A percentile compares a stretch with the other conserved stretches of the same genome.
Evolutionary conservation across 1,284 basidiomycete genomes (phyloP).

Genomic region (Garcileccinum viscosum): DNA sequence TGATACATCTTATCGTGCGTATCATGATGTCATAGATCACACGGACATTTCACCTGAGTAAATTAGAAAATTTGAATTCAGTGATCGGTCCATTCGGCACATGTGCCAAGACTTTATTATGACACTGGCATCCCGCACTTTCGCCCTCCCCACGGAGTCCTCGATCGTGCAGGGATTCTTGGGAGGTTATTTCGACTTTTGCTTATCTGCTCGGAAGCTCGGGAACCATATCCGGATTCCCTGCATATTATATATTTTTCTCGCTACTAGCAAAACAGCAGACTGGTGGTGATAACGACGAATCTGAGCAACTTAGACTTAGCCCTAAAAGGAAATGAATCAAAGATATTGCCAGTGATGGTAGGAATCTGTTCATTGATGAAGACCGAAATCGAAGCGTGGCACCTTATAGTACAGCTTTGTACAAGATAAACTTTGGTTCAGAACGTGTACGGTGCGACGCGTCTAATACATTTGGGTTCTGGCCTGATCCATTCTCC

Average conservation of each 20-base stretch:
- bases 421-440: neutral
- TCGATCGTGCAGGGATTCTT: neutral
- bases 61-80: neutral
- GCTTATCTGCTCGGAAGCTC: neutral
- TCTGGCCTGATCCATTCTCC: slow-evolving; percentile 18
- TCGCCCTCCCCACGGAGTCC: neutral
- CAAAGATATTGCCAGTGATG: neutral
- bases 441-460: slow-evolving; percentile 16
- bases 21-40: neutral
- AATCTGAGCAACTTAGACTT: neutral
- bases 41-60: neutral
- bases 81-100: too few relatives aligned
- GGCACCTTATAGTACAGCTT: too few relatives aligned
- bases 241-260: neutral
- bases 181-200: neutral
- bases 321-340: neutral
- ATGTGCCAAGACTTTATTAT: too few relatives aligned
- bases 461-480: slow-evolving; percentile 17
- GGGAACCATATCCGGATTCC: neutral
- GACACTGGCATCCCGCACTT: neutral
- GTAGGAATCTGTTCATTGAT: neutral
- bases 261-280: neutral
- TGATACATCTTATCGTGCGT: neutral
- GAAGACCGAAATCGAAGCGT: neutral
- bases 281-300: neutral